phyloP scores from a whole-genome alignment of 768 basidiomycete species.

The Cantharellus anzutake region DNA sequence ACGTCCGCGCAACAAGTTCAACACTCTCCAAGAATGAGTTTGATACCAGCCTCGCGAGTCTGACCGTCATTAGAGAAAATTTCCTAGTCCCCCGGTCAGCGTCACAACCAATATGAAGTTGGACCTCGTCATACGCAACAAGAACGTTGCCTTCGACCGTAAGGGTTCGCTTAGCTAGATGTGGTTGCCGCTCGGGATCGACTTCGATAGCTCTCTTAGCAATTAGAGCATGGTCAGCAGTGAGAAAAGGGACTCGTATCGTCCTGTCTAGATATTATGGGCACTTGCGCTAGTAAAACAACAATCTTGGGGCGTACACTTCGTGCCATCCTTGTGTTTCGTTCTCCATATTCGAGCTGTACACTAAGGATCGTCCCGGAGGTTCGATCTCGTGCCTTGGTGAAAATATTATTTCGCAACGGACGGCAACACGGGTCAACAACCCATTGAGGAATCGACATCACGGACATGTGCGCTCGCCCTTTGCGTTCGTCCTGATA shows the following conservation, averaged over 20 bases:
- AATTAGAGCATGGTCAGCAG: slow-evolving; percentile 53
- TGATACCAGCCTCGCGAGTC: slow-evolving; percentile 63
- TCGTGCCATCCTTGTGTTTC: too few relatives aligned
- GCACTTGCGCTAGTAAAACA: neutral
- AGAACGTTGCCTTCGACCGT: slow-evolving; percentile 46
- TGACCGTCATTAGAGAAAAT: slow-evolving; percentile 61
- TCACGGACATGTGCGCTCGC: too few relatives aligned
- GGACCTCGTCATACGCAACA: slow-evolving; percentile 40
- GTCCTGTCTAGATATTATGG: slow-evolving; percentile 22
- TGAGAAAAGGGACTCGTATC: slow-evolving; percentile 61
- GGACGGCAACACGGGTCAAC: too few relatives aligned
- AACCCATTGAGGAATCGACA: too few relatives aligned
- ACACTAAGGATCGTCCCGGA: too few relatives aligned
- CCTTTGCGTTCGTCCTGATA: too few relatives aligned
- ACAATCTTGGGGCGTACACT: neutral
- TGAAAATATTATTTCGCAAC: too few relatives aligned
- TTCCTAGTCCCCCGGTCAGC: slow-evolving; percentile 24
- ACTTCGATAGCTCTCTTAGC: slow-evolving; percentile 75
- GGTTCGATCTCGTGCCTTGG: too few relatives aligned
- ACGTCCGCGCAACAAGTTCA: slow-evolving; percentile 65
- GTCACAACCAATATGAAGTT: neutral
- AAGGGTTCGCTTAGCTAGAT: slow-evolving; percentile 58
- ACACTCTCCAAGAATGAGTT: slow-evolving; percentile 84
- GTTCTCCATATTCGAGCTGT: too few relatives aligned
- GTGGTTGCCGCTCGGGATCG: slow-evolving; percentile 65